Percentiles rank a stretch among this genome's conserved stretches.
These are phyloP conservation scores for Camelina sativa DNA, from an alignment of 345 rosid genomes.

Conservation along the genomic window DNA sequence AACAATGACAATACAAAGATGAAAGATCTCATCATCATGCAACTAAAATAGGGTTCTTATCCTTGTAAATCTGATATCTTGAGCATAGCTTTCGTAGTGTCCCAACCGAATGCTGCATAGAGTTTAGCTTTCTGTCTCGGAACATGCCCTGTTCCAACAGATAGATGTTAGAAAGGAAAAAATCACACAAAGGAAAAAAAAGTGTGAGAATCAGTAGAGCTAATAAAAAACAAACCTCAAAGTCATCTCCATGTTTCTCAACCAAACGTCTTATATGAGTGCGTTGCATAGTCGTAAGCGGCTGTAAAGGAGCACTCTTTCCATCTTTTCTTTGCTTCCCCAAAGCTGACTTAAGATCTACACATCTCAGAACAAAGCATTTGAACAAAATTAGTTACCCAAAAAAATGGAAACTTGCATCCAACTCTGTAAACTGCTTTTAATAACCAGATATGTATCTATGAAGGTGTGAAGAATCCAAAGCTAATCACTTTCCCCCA, in stretches of 20 bases:
- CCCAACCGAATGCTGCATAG: slow-evolving; percentile 83
- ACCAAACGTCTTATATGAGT: slow-evolving; percentile 57
- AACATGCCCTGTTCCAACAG: slow-evolving; percentile 68
- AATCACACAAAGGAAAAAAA: neutral
- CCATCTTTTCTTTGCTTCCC: slow-evolving; percentile 93
- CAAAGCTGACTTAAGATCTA: slow-evolving; percentile 85
- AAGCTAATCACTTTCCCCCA: neutral
- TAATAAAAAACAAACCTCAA: slow-evolving; percentile 55
- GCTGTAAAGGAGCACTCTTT: slow-evolving; percentile 71
- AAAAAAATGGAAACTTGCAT: neutral
- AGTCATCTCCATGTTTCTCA: slow-evolving; percentile 79
- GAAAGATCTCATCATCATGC: slow-evolving; percentile 26
- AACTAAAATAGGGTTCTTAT: slow-evolving; percentile 67
- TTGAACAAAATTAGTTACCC: neutral
- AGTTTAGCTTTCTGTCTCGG: slow-evolving; percentile 80
- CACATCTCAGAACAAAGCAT: neutral
- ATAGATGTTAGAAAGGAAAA: slow-evolving; percentile 9
- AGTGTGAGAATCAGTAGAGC: too few relatives aligned
- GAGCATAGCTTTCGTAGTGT: slow-evolving; percentile 72
- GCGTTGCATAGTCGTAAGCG: slow-evolving; percentile 83
- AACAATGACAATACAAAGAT: slow-evolving; percentile 7
- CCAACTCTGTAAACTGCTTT: neutral
- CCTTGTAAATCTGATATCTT: slow-evolving; percentile 59
- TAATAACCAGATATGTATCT: neutral
- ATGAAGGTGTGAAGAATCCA: neutral